Evolutionary conservation across 345 rosid genomes (phyloP).

Genomic region (thale cress (Arabidopsis thaliana)): TAIR10.1 NC_003075.7:12831501-12832000

Average conservation of each 20-base stretch:
- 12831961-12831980: constrained; percentile 76
- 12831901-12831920: constrained; percentile 5
- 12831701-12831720: constrained; percentile 95
- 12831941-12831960: constrained; percentile 84
- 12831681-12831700: constrained; percentile 90
- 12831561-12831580: constrained; percentile 55
- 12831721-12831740: constrained; percentile 98
- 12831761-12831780: neutral
- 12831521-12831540: constrained; percentile 73
- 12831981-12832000: constrained; percentile 66
- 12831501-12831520: constrained; percentile 14
- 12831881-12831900: neutral
- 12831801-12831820: neutral
- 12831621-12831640: neutral
- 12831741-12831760: constrained; percentile 99
- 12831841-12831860: constrained; percentile 94
- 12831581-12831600: constrained; percentile 57
- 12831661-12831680: constrained; percentile 21
- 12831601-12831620: neutral
- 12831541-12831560: constrained; percentile 93
- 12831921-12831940: constrained; percentile 15
- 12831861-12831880: constrained; percentile 75
- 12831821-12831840: constrained; percentile 61
- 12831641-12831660: no score
- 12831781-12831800: constrained; percentile 3